A percentile compares a stretch with the other conserved stretches of the same genome.
Evolutionary conservation across 2,329 filamentous ascomycete species (phyloP).

Genomic region (Aureobasidium mangrovei): DNA sequence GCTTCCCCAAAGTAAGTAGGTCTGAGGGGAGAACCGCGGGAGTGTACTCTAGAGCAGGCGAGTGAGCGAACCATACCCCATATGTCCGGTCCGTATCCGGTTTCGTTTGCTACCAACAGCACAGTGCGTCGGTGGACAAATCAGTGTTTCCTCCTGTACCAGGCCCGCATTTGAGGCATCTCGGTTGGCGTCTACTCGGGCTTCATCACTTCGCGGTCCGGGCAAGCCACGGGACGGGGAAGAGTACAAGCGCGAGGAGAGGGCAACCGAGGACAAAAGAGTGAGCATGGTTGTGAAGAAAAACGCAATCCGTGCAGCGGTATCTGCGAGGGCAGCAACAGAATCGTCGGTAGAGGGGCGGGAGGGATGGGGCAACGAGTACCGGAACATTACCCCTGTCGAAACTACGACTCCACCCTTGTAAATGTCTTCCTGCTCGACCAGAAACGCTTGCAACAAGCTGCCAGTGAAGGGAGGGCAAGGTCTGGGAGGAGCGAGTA

Average conservation of each 20-base stretch:
- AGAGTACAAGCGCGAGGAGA: constrained; percentile 23
- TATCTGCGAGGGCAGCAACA: constrained; percentile 29
- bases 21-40: constrained; percentile 12
- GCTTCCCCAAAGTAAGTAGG: constrained; percentile 14
- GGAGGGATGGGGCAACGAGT: constrained; percentile 33
- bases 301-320: constrained; percentile 26
- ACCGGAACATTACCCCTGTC: constrained; percentile 20
- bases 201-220: constrained; percentile 25
- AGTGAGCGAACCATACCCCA: constrained; percentile 18
- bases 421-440: constrained; percentile 18
- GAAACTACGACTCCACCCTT: constrained; percentile 14
- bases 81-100: constrained; percentile 15
- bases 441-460: constrained; percentile 17
- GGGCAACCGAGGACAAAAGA: constrained; percentile 18
- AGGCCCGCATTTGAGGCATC: not conserved
- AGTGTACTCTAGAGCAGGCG: constrained; percentile 14
- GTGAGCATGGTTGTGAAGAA: constrained; percentile 14
- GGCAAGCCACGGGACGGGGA: constrained; percentile 26
- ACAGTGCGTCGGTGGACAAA: constrained; percentile 9
- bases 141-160: not conserved
- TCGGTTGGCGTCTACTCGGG: not conserved
- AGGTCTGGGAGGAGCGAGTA: constrained; percentile 16
- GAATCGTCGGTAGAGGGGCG: constrained; percentile 32
- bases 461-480: constrained; percentile 14
- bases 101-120: constrained; percentile 6